Evolutionary conservation across 139 green algal genomes (phyloP).

Genomic region (Micractinium conductrix): DNA sequence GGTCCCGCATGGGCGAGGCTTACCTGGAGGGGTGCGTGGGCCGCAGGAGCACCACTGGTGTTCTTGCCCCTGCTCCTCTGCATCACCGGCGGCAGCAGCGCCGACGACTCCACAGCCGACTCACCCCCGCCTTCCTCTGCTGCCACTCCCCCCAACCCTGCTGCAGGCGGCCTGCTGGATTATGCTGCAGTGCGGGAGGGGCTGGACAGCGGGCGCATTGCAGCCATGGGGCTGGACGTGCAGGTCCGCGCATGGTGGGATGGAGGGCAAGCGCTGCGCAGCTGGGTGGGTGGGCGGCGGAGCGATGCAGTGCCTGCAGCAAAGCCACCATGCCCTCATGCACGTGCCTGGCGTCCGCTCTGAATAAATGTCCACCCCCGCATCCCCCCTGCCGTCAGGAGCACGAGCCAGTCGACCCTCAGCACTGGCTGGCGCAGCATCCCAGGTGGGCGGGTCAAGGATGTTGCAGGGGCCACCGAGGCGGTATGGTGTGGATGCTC

Average conservation of each 20-base stretch:
- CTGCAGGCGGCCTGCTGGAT: constrained; percentile 67
- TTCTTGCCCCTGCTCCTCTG: background rate
- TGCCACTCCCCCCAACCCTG: background rate
- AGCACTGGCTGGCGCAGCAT: constrained; percentile 49
- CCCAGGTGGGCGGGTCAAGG: constrained; percentile 28
- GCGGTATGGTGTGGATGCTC: background rate
- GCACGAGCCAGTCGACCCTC: constrained; percentile 63
- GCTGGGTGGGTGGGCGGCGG: background rate
- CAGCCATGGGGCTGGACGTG: constrained; percentile 70
- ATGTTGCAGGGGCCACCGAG: background rate
- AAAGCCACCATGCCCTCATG: background rate
- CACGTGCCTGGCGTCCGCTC: too few species aligned
- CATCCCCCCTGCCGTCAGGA: constrained; percentile 11
- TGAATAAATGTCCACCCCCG: background rate
- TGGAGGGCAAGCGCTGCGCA: background rate
- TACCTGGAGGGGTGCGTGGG: background rate
- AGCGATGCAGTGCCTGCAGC: background rate
- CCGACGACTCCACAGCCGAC: background rate
- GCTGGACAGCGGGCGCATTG: constrained; percentile 54
- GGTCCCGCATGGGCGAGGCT: background rate
- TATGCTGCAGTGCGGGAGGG: constrained; percentile 50
- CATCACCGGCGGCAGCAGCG: background rate
- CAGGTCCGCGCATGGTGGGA: background rate
- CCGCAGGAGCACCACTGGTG: background rate
- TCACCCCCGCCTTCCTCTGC: background rate